Evolutionary conservation across 2,329 filamentous ascomycete genomes (phyloP).

Genomic region (Colletotrichum liaoningense): DNA sequence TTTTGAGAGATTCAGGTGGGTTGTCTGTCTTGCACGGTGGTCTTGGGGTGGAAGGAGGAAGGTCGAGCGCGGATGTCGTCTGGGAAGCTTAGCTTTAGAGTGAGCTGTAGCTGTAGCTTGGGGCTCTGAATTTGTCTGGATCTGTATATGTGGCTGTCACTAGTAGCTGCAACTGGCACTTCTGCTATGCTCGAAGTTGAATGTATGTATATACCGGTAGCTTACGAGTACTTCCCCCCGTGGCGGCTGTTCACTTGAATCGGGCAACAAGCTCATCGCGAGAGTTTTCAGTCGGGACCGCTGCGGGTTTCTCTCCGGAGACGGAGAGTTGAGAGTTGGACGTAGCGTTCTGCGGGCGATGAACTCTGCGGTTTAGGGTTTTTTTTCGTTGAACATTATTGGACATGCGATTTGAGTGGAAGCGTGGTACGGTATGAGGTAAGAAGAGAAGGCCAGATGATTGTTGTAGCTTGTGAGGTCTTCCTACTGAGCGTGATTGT

Average conservation of each 20-base stretch:
- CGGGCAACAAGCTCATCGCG: not conserved
- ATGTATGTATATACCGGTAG: not conserved
- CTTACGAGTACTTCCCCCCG: not conserved
- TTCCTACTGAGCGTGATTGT: too few relatives aligned
- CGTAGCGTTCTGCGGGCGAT: not conserved
- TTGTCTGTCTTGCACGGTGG: not conserved
- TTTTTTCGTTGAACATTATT: too few relatives aligned
- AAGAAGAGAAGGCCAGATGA: too few relatives aligned
- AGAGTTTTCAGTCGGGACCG: not conserved
- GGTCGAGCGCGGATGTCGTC: not conserved
- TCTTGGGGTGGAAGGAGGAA: not conserved
- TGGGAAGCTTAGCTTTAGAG: not conserved
- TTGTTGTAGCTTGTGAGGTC: too few relatives aligned
- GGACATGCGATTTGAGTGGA: too few relatives aligned
- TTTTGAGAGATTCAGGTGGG: not conserved
- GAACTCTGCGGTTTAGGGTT: not conserved
- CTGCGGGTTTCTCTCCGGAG: not conserved
- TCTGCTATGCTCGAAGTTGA: not conserved
- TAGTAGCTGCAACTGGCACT: not conserved
- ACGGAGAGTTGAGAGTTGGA: not conserved
- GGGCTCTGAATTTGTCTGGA: not conserved
- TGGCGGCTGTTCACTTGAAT: too few relatives aligned
- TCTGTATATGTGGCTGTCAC: too few relatives aligned
- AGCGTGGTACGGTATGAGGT: too few relatives aligned
- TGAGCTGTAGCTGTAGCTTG: not conserved